Conservation (phyloP, 345 rosid species). For the Salix exigua region DNA sequence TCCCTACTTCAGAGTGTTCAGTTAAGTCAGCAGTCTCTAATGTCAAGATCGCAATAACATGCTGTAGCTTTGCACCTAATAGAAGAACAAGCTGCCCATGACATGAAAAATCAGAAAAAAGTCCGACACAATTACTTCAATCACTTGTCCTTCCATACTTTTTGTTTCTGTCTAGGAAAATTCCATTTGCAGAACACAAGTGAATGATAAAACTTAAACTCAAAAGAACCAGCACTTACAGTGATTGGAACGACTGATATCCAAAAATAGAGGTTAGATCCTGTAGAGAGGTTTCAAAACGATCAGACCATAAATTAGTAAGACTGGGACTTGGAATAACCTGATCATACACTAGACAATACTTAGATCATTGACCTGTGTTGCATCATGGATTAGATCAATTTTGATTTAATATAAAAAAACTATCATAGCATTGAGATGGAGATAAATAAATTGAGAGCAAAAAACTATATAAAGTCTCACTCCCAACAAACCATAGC, state of each 20-base stretch:
- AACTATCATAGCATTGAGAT: no score
- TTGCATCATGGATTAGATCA: no score
- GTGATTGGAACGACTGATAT: slow-evolving; percentile 81
- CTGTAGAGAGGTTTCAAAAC: slow-evolving; percentile 34
- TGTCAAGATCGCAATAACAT: slow-evolving; percentile 85
- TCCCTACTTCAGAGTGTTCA: slow-evolving; percentile 43
- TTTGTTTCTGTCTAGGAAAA: background rate
- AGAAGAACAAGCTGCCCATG: slow-evolving; percentile 63
- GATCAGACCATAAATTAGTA: background rate
- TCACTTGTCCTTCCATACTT: background rate
- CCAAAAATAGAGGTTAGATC: slow-evolving; percentile 98
- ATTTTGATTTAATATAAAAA: no score
- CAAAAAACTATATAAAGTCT: no score
- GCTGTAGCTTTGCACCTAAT: slow-evolving; percentile 82
- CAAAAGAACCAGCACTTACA: slow-evolving; percentile 40
- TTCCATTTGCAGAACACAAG: background rate
- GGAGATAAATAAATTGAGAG: no score
- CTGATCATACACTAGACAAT: background rate
- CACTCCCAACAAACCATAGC: background rate
- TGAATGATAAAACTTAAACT: slow-evolving; percentile 8
- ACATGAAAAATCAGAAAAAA: slow-evolving; percentile 10
- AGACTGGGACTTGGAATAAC: background rate
- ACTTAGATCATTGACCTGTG: no score
- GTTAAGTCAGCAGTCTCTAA: slow-evolving; percentile 63
- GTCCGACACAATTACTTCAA: background rate